Conservation (phyloP, 345 rosid species). For the Zanthoxylum bungeanum region DNA sequence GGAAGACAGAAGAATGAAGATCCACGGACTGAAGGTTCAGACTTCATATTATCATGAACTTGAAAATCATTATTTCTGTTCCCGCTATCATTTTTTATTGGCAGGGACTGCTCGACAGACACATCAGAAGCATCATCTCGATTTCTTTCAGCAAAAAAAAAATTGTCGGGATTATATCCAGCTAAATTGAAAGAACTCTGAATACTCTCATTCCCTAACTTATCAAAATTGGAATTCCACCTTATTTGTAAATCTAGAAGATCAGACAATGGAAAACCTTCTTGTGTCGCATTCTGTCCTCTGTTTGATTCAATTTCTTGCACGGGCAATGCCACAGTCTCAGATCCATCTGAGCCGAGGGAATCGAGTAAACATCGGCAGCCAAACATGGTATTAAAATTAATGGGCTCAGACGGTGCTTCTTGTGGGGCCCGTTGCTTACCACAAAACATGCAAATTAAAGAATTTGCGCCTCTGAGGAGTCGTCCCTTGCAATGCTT, state of each 20-base stretch:
- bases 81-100: constrained; percentile 20
- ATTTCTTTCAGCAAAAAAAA: constrained; percentile 39
- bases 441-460: constrained; percentile 82
- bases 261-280: constrained; percentile 48
- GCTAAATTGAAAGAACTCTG: constrained; percentile 36
- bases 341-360: too few species aligned
- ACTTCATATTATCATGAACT: constrained; percentile 21
- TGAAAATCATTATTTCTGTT: constrained; percentile 27
- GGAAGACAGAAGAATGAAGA: too few species aligned
- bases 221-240: constrained; percentile 49
- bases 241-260: constrained; percentile 64
- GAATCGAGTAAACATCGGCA: constrained; percentile 69
- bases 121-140: constrained; percentile 18
- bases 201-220: constrained; percentile 7
- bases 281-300: constrained; percentile 17
- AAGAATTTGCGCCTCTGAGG: constrained; percentile 55
- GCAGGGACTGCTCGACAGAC: constrained; percentile 24
- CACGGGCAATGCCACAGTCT: too few species aligned
- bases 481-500: too few species aligned
- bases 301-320: too few species aligned
- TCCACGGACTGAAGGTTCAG: too few species aligned
- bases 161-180: constrained; percentile 50
- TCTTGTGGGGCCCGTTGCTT: constrained; percentile 35
- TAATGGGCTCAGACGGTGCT: constrained; percentile 55
- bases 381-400: constrained; percentile 53